Conservation (phyloP, 345 rosid genomes). For the Bruguiera sexangula region DNA sequence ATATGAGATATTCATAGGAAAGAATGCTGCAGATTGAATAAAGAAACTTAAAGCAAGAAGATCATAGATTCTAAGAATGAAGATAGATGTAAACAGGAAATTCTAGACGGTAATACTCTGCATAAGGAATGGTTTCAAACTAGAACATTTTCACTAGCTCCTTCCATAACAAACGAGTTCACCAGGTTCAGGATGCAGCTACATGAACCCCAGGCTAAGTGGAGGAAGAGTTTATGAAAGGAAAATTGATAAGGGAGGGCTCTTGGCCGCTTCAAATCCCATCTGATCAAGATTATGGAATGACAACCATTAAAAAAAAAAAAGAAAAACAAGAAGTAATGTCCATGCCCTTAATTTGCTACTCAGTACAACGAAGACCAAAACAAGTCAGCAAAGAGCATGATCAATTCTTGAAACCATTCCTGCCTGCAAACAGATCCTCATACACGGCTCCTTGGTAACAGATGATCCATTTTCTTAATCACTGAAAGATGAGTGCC, state of each 20-base stretch:
- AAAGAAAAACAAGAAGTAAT: not conserved
- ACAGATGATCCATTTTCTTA: conserved; percentile 19
- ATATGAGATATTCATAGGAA: too few relatives aligned
- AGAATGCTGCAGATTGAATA: too few relatives aligned
- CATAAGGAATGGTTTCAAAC: too few relatives aligned
- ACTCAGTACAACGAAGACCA: conserved; percentile 16
- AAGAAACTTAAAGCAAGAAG: too few relatives aligned
- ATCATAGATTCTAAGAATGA: too few relatives aligned
- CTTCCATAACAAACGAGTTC: conserved; percentile 3
- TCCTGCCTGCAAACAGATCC: conserved; percentile 28
- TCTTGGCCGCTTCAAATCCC: conserved; percentile 46
- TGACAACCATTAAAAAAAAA: conserved; percentile 13
- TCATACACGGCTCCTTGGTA: conserved; percentile 25
- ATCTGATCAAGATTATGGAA: conserved; percentile 25
- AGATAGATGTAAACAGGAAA: too few relatives aligned
- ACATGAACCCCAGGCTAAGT: conserved; percentile 7
- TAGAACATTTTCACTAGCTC: too few relatives aligned
- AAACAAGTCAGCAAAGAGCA: conserved; percentile 9
- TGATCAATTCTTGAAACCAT: conserved; percentile 11
- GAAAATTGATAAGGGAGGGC: conserved; percentile 40
- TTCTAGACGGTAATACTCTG: too few relatives aligned
- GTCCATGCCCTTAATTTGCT: conserved; percentile 19
- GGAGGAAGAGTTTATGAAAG: conserved; percentile 1
- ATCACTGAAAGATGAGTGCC: conserved; percentile 8
- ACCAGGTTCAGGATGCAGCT: conserved; percentile 10